phyloP scores from a whole-genome alignment of 2,329 filamentous ascomycete genomes.

The Cryphonectria radicalis region DNA sequence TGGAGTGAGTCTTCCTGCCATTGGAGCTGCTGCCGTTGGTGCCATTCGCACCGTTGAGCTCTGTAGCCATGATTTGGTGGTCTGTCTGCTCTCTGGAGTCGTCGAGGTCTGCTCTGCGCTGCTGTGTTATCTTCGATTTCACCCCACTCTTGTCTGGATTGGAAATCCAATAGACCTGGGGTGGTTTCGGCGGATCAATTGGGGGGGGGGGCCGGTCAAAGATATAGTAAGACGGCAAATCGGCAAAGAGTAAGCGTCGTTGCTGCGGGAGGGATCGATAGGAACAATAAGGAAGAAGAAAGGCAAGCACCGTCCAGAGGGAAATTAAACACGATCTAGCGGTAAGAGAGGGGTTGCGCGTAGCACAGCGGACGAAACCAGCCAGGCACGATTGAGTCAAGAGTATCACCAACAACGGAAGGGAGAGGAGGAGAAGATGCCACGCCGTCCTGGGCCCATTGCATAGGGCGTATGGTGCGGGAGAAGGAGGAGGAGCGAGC shows the following conservation, averaged over 20 bases:
- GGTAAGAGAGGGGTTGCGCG: not conserved
- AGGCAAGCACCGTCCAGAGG: not conserved
- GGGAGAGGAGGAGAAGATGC: not conserved
- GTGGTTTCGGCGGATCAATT: not conserved
- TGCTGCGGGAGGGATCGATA: not conserved
- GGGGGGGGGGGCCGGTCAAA: not conserved
- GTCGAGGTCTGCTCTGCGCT: not conserved
- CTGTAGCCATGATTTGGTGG: conserved; percentile 1
- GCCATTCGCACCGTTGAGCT: conserved; percentile 31
- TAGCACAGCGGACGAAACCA: not conserved
- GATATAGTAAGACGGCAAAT: not conserved
- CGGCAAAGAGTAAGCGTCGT: conserved; percentile 4
- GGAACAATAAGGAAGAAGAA: not conserved
- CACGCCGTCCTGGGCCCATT: not conserved
- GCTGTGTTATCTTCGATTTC: not conserved
- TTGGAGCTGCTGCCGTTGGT: conserved; percentile 36
- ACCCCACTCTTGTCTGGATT: not conserved
- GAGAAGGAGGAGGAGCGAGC: not conserved
- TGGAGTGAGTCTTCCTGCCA: conserved; percentile 36
- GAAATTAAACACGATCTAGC: not conserved
- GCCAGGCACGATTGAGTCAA: not conserved
- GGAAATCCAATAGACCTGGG: not conserved
- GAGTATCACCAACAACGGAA: not conserved
- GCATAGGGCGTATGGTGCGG: not conserved
- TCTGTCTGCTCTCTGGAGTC: not conserved